These are phyloP conservation scores for Suhomyces anneliseae DNA, from an alignment of 1,139 yeast genomes.

Conservation along the genomic window DNA sequence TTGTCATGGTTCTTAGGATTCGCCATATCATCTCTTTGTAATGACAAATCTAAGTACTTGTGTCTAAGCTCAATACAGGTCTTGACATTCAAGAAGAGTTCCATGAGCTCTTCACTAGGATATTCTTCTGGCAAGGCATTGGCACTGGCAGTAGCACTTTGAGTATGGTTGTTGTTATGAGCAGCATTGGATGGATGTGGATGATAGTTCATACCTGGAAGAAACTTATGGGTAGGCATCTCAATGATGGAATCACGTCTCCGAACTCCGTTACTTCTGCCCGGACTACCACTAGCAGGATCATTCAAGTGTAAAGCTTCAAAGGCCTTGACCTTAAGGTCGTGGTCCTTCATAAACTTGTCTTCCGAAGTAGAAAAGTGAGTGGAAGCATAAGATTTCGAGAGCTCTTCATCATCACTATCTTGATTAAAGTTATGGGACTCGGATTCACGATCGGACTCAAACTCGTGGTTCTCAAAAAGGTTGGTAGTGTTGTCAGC, in stretches of 20 bases:
- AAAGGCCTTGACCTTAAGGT: conserved; percentile 67
- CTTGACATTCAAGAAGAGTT: conserved; percentile 68
- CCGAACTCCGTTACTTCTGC: conserved; percentile 23
- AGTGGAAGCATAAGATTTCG: conserved; percentile 43
- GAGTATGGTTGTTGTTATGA: conserved; percentile 14
- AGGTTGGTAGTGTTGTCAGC: neutral
- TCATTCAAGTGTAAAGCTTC: conserved; percentile 44
- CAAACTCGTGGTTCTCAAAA: conserved; percentile 6
- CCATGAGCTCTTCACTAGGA: conserved; percentile 69
- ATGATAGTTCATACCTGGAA: conserved; percentile 18
- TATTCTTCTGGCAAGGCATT: conserved; percentile 66
- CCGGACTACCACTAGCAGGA: conserved; percentile 9
- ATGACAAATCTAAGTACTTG: conserved; percentile 68
- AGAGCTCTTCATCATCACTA: conserved; percentile 31
- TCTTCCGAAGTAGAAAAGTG: conserved; percentile 72
- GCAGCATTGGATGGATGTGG: conserved; percentile 23
- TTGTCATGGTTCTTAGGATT: conserved; percentile 76
- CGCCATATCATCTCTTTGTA: conserved; percentile 63
- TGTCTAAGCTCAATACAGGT: conserved; percentile 73
- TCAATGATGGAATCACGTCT: conserved; percentile 59
- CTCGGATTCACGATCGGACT: conserved; percentile 14
- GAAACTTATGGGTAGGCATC: conserved; percentile 26
- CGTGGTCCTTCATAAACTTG: conserved; percentile 63
- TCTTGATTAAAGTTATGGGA: conserved; percentile 17
- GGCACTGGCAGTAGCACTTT: conserved; percentile 20